These are phyloP conservation scores for Euphorbia pulcherrima DNA, from an alignment of 345 rosid genomes.

Conservation along the genomic window DNA sequence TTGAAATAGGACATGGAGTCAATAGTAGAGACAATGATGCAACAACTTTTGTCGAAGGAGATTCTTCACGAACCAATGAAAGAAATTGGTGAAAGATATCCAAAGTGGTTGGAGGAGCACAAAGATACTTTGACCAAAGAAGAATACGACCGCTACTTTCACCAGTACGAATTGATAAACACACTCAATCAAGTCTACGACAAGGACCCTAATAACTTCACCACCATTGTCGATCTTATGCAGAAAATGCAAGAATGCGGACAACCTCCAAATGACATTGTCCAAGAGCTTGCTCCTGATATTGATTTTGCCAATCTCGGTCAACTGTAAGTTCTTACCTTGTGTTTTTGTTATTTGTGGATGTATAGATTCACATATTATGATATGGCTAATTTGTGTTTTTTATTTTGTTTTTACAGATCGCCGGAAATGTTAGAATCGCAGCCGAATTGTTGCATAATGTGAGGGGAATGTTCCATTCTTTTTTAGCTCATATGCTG, in stretches of 20 bases:
- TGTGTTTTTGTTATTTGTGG: not conserved
- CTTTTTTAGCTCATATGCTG: not conserved
- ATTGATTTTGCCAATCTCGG: conserved; percentile 72
- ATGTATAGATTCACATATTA: not conserved
- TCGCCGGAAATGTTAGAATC: conserved; percentile 61
- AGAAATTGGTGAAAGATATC: conserved; percentile 87
- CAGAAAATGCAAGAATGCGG: conserved; percentile 99
- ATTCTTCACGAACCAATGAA: conserved; percentile 97
- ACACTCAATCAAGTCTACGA: conserved; percentile 83
- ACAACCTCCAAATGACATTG: conserved; percentile 90
- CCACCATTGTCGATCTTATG: conserved; percentile 85
- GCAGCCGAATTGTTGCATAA: conserved; percentile 69
- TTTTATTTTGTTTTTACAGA: conserved; percentile 8
- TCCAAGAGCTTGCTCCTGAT: conserved; percentile 87
- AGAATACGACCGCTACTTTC: conserved; percentile 61
- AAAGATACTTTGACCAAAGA: conserved; percentile 51
- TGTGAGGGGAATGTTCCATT: conserved; percentile 40
- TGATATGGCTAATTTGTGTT: not conserved
- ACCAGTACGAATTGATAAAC: conserved; percentile 68
- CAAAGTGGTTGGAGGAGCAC: conserved; percentile 90
- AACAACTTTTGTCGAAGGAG: conserved; percentile 89
- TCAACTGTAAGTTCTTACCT: conserved; percentile 60
- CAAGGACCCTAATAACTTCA: conserved; percentile 62
- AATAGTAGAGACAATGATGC: conserved; percentile 96
- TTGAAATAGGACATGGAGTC: conserved; percentile 80